A percentile compares a stretch with the other conserved stretches of the same genome.
These are phyloP conservation scores for Melanomma pulvis-pyrius DNA, from an alignment of 495 filamentous ascomycete genomes.

Conservation along the genomic window DNA sequence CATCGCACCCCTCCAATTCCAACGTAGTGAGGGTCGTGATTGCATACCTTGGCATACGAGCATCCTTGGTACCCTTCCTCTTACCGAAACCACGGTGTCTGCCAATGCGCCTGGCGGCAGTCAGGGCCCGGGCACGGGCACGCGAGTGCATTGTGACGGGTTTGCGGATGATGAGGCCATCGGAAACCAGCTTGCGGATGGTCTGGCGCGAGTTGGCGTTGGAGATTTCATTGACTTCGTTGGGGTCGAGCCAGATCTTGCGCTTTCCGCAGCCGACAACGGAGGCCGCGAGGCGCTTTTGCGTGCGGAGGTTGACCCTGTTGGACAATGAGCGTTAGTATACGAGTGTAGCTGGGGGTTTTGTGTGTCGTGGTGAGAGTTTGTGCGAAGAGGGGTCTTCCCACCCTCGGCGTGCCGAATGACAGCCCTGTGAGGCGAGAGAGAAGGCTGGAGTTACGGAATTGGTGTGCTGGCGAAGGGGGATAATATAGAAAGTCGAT, in stretches of 20 bases:
- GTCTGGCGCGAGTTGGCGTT: conserved; percentile 99
- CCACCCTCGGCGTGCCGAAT: conserved; percentile 8
- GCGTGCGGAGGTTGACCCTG: conserved; percentile 99
- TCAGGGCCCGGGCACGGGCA: conserved; percentile 87
- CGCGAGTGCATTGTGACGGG: conserved; percentile 99
- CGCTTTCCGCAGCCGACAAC: conserved; percentile 98
- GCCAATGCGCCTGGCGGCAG: conserved; percentile 84
- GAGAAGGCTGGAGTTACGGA: neutral
- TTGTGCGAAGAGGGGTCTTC: conserved; percentile 25
- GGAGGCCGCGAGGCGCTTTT: conserved; percentile 99
- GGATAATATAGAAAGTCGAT: conserved; percentile 16
- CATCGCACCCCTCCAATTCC: neutral
- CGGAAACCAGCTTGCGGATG: conserved; percentile 98
- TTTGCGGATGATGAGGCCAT: conserved; percentile 99
- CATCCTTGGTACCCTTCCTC: conserved; percentile 99
- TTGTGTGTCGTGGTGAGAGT: conserved; percentile 10
- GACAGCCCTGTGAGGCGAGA: conserved; percentile 6
- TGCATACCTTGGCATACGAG: conserved; percentile 95
- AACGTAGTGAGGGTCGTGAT: conserved; percentile 1
- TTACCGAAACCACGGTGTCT: conserved; percentile 99
- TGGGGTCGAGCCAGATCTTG: conserved; percentile 99
- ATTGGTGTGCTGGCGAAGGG: neutral
- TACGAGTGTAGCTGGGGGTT: neutral
- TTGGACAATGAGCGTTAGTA: conserved; percentile 35
- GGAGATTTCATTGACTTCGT: conserved; percentile 98